A percentile compares a stretch with the other conserved stretches of the same genome.
Conservation (phyloP, 495 filamentous ascomycete species). For the Podospora bellae-mahoneyi region DNA sequence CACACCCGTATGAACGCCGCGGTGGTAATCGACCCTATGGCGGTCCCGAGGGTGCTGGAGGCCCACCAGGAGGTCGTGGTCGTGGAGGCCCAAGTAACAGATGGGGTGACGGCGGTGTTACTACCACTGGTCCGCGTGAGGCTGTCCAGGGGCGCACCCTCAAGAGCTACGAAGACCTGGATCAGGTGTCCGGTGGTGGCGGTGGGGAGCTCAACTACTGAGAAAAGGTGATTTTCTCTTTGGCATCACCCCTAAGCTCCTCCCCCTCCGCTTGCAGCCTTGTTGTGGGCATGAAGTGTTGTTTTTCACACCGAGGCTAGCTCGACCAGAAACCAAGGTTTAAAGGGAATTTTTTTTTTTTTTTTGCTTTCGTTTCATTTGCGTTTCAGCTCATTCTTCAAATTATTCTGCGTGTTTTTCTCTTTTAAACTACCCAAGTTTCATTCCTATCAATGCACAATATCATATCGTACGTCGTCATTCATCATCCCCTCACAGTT, state of each 20-base stretch:
- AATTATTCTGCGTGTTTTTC: not conserved
- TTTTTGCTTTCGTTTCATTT: not conserved
- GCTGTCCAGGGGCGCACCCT: conserved; percentile 85
- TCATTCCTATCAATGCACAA: not conserved
- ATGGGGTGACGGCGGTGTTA: conserved; percentile 64
- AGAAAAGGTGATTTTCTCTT: not conserved
- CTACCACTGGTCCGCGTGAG: conserved; percentile 74
- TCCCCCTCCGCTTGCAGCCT: not conserved
- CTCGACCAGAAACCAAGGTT: too few relatives aligned
- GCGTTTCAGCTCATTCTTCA: not conserved
- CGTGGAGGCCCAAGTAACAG: conserved; percentile 52
- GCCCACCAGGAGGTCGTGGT: conserved; percentile 39
- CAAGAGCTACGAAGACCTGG: conserved; percentile 95
- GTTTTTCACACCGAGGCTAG: too few relatives aligned
- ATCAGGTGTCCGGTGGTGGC: conserved; percentile 63
- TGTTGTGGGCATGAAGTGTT: too few relatives aligned
- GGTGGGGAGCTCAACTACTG: conserved; percentile 63
- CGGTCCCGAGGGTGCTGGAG: conserved; percentile 1
- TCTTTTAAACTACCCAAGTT: not conserved
- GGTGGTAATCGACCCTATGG: conserved; percentile 40
- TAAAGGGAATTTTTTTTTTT: too few relatives aligned
- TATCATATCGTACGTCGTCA: not conserved
- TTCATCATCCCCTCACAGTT: not conserved
- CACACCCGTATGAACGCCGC: conserved; percentile 50
- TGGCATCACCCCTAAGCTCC: not conserved